Percentiles rank a stretch among this genome's conserved stretches.
phyloP scores from a whole-genome alignment of 2,329 filamentous ascomycete genomes.

The Diaporthe humulicola region DNA sequence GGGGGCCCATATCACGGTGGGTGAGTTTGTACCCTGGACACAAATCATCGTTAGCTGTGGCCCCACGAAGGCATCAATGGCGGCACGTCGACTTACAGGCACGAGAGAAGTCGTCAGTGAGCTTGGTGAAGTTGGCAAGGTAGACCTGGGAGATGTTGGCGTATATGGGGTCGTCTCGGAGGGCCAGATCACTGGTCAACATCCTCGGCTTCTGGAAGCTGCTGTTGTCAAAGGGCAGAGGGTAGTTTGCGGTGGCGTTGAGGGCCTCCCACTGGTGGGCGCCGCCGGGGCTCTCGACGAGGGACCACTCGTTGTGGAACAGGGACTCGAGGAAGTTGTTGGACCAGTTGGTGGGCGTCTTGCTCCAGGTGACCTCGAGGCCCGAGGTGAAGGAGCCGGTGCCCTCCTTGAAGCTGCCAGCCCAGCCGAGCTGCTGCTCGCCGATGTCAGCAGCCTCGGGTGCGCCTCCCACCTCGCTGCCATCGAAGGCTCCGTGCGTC shows the following conservation, averaged over 20 bases:
- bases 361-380: constrained; percentile 82
- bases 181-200: constrained; percentile 79
- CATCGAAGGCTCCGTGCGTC: constrained; percentile 77
- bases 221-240: constrained; percentile 74
- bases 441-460: constrained; percentile 73
- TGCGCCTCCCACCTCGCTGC: constrained; percentile 68
- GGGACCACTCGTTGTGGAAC: constrained; percentile 81
- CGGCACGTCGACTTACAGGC: constrained; percentile 61
- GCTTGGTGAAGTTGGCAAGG: constrained; percentile 74
- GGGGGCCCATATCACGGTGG: constrained; percentile 81
- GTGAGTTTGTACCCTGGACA: constrained; percentile 74
- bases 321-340: constrained; percentile 79
- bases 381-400: constrained; percentile 78
- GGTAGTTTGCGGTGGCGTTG: constrained; percentile 73
- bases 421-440: constrained; percentile 78
- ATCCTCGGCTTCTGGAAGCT: constrained; percentile 79
- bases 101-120: constrained; percentile 75
- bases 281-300: constrained; percentile 78
- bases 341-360: constrained; percentile 80
- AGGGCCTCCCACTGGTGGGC: constrained; percentile 81
- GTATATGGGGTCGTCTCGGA: constrained; percentile 76
- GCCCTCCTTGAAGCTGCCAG: constrained; percentile 73
- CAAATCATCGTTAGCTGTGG: neutral
- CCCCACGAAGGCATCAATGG: no score
- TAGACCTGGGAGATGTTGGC: constrained; percentile 79